Evolutionary conservation across 2,329 filamentous ascomycete genomes (phyloP).

Genomic region (Talaromyces sp.): DNA sequence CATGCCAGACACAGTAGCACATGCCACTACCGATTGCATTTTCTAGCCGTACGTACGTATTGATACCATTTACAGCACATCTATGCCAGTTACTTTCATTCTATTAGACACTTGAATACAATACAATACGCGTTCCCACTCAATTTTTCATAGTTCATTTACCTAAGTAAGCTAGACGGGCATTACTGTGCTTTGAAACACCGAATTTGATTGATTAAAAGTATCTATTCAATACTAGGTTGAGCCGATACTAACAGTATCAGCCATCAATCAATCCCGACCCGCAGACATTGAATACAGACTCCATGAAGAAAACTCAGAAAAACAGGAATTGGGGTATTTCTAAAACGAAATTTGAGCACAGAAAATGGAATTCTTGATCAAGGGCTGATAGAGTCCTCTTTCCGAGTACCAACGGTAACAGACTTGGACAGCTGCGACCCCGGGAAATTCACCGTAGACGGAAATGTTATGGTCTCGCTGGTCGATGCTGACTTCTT

Average conservation of each 20-base stretch:
- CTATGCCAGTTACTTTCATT: too few species aligned
- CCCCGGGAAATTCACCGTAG: conserved; percentile 9
- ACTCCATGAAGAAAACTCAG: not conserved
- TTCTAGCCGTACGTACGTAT: too few species aligned
- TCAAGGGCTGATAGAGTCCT: conserved; percentile 40
- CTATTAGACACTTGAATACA: too few species aligned
- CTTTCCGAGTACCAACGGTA: conserved; percentile 31
- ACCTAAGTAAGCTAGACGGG: too few species aligned
- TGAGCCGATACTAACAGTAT: not conserved
- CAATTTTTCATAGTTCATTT: too few species aligned
- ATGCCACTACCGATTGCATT: too few species aligned
- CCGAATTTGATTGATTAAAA: not conserved
- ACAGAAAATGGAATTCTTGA: conserved; percentile 43
- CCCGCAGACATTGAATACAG: not conserved
- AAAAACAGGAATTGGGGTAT: not conserved
- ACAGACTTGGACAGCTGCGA: conserved; percentile 3
- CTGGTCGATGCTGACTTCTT: conserved; percentile 22
- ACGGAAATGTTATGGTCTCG: not conserved
- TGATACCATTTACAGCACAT: too few species aligned
- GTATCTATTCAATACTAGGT: not conserved
- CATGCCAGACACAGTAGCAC: too few species aligned
- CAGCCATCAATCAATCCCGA: not conserved
- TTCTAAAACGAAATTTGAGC: not conserved
- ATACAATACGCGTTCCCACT: too few species aligned
- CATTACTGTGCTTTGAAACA: too few species aligned